These are phyloP conservation scores for Rhizopus sp. DNA, from an alignment of 371 early-diverging fungal species.

Conservation along the genomic window DNA sequence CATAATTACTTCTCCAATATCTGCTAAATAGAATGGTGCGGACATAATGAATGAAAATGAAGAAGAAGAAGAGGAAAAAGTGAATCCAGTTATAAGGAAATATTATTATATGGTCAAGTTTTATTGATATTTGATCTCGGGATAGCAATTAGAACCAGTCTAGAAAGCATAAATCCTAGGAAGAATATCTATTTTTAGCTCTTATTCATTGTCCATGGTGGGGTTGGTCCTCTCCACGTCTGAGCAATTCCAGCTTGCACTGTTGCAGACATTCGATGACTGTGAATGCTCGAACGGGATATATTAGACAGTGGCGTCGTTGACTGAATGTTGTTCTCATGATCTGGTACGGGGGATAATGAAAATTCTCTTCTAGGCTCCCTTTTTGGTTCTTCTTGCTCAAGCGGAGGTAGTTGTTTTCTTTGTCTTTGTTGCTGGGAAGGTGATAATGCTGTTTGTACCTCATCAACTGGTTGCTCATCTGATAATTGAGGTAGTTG, in stretches of 20 bases:
- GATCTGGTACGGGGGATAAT: conserved; percentile 16
- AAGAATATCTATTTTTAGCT: conserved; percentile 9
- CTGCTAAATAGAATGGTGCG: neutral
- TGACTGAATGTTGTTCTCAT: neutral
- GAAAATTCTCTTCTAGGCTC: conserved; percentile 14
- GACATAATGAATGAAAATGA: too few relatives aligned
- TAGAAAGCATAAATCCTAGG: too few relatives aligned
- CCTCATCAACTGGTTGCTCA: neutral
- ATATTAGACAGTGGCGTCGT: neutral
- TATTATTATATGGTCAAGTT: neutral
- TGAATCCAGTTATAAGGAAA: neutral
- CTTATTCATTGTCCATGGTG: conserved; percentile 23
- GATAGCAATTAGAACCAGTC: neutral
- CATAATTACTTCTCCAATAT: conserved; percentile 10
- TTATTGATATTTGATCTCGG: conserved; percentile 8
- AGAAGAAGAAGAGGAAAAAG: neutral
- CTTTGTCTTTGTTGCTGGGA: conserved; percentile 3
- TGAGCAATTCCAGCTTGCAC: conserved; percentile 3
- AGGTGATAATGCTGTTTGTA: conserved; percentile 14
- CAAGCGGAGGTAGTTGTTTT: neutral
- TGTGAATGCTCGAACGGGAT: neutral
- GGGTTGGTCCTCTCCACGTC: conserved; percentile 30
- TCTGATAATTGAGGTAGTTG: neutral
- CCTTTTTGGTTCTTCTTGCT: neutral
- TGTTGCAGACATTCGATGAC: conserved; percentile 10